Percentiles rank a stretch among this genome's conserved stretches.
Conservation (phyloP, 768 basidiomycete genomes). For the Boletus speciosus region DNA sequence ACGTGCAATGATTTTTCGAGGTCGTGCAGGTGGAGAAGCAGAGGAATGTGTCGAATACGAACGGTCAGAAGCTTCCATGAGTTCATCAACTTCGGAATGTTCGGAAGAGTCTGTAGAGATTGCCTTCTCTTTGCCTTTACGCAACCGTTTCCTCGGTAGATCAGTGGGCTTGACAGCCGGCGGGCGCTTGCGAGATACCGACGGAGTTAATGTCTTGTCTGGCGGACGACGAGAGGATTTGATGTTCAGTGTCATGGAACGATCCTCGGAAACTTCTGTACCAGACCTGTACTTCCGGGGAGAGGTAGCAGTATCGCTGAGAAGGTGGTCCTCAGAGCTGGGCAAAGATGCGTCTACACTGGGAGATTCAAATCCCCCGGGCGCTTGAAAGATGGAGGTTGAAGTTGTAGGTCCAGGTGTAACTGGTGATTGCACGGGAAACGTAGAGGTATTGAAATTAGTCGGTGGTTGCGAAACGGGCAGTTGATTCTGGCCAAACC, state of each 20-base stretch:
- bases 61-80: conserved; percentile 5
- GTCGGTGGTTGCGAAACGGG: conserved; percentile 15
- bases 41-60: conserved; percentile 11
- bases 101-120: conserved; percentile 17
- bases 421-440: conserved; percentile 4
- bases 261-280: conserved; percentile 8
- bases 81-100: conserved; percentile 15
- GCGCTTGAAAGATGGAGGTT: neutral
- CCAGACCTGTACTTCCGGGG: conserved; percentile 4
- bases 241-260: conserved; percentile 1
- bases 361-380: neutral
- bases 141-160: conserved; percentile 18
- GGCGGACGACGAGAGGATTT: conserved; percentile 3
- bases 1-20: conserved; percentile 10
- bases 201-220: conserved; percentile 6
- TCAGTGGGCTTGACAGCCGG: conserved; percentile 15
- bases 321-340: neutral
- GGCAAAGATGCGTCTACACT: neutral
- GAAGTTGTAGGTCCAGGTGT: conserved; percentile 1
- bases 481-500: conserved; percentile 17
- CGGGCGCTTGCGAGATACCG: conserved; percentile 23
- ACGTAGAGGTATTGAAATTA: neutral
- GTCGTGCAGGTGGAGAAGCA: conserved; percentile 13
- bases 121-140: conserved; percentile 30
- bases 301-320: neutral